Conservation (phyloP, 164 flowering plant species). For the Chimonanthus praecox region DNA sequence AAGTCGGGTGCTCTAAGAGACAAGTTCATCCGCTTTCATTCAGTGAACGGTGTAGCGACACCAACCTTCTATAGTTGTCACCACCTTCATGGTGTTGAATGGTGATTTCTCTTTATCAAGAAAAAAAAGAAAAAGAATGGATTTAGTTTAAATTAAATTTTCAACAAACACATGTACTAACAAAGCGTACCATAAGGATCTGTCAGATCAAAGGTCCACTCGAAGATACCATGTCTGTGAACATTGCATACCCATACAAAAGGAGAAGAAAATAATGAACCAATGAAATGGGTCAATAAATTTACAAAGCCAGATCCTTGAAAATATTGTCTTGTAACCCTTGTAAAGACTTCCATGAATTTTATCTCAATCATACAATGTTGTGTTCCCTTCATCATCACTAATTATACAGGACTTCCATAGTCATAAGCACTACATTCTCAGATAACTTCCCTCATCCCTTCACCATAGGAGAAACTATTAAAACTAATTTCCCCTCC, state of each 20-base stretch:
- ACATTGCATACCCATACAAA: not conserved
- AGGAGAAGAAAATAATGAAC: not conserved
- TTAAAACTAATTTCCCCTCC: slow-evolving; percentile 10
- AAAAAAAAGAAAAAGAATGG: not conserved
- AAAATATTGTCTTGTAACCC: not conserved
- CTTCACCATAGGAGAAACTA: slow-evolving; percentile 12
- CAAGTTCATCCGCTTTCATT: too few relatives aligned
- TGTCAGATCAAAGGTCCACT: too few relatives aligned
- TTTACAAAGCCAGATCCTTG: not conserved
- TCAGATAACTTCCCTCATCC: slow-evolving; percentile 7
- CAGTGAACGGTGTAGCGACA: too few relatives aligned
- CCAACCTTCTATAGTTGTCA: not conserved
- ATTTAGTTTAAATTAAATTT: not conserved
- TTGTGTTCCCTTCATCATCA: not conserved
- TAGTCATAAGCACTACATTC: not conserved
- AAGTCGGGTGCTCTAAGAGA: too few relatives aligned
- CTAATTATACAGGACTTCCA: not conserved
- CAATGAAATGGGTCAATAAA: not conserved
- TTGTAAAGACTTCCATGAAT: not conserved
- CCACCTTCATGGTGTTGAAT: not conserved
- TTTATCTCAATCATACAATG: not conserved
- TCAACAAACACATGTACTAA: not conserved
- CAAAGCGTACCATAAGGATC: too few relatives aligned
- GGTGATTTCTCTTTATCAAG: not conserved
- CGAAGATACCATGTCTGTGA: not conserved